Base-by-base conservation (phyloP, 495 filamentous ascomycete species). In the Penicillium simplicissimum region DNA sequence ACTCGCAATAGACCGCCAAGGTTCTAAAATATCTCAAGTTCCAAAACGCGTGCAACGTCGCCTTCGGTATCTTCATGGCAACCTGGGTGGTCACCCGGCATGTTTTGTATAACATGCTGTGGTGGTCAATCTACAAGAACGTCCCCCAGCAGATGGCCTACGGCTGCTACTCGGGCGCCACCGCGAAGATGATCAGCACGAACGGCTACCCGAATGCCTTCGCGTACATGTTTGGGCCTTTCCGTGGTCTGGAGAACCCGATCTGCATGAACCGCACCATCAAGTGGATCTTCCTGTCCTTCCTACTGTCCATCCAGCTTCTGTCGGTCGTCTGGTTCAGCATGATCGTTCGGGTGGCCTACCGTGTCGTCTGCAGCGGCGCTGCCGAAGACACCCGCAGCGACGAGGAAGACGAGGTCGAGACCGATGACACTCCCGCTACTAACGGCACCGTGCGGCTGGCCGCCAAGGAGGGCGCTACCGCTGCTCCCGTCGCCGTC, bases 1-100 rank as follows among this genome's bases (percentile, higher is more conserved):
- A 43, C 28, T 58, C 17, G 7, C 14, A 25, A 55, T 59, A 98
- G 94, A 71, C 87, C n/a, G 95, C 95, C 47, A 98, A 98, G 74
- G 89, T 95, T 61, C 85, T 98, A 62, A 96, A 96, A 74, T 98
- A 98, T 71, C 73, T 95, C 15, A 86, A 88, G 55, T 91, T 80
- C 75, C 82, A 87, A 53, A 85, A 73, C 11, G 74, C 88, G 61
- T 97, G 93, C 84, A 93, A 97, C 68, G 74, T 86, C 58, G 85
- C 86, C 43, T 98, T 98, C 68, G 96, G 85, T 38, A 65, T 96
- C 40, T 96, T 98, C 77, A 88, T 98, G 76, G 63, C 90, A 21
- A 85, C 84, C 55, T 98, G 95, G 95, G 79, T 98, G 62, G 65
- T 90, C 23, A 84, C 90, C 4, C 90, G 95, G 42, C 95, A 98